Conservation (phyloP, 2,329 filamentous ascomycete species). For the Colletotrichum zoysiae region DNA sequence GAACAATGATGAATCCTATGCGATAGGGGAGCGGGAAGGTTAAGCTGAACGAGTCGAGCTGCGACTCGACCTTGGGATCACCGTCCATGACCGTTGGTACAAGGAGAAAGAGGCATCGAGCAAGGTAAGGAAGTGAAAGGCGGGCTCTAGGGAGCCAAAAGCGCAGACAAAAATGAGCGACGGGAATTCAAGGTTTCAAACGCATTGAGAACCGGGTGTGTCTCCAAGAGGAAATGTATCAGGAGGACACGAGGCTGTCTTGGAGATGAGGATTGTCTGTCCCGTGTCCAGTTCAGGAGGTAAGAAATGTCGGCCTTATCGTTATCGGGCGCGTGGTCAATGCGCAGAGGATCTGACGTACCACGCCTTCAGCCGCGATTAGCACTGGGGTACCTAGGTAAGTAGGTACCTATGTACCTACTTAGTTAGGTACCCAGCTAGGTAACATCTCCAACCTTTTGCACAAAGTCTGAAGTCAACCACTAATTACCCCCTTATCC, state of each 20-base stretch:
- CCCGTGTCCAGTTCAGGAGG: conserved; percentile 30
- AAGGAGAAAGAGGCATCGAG: conserved; percentile 37
- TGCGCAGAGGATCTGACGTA: conserved; percentile 3
- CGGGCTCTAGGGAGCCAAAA: conserved; percentile 19
- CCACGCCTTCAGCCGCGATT: not conserved
- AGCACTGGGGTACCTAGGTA: no score
- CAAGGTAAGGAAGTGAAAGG: conserved; percentile 32
- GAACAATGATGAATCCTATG: conserved; percentile 84
- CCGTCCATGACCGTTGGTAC: conserved; percentile 70
- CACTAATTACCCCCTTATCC: no score
- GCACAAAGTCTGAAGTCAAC: not conserved
- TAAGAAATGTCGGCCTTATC: conserved; percentile 34
- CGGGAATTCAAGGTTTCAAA: conserved; percentile 30
- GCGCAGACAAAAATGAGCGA: conserved; percentile 28
- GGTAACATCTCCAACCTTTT: not conserved
- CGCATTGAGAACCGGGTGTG: not conserved
- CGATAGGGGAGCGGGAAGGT: conserved; percentile 91
- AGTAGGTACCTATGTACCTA: no score
- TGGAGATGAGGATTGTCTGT: conserved; percentile 20
- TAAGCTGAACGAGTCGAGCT: conserved; percentile 88
- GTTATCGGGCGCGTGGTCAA: conserved; percentile 29
- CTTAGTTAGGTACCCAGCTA: no score
- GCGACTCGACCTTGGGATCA: conserved; percentile 76
- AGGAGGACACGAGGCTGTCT: conserved; percentile 6
- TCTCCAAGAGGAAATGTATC: conserved; percentile 8